Conservation (phyloP, 768 basidiomycete genomes). For the Pilatotrama ljubarskyi region DNA sequence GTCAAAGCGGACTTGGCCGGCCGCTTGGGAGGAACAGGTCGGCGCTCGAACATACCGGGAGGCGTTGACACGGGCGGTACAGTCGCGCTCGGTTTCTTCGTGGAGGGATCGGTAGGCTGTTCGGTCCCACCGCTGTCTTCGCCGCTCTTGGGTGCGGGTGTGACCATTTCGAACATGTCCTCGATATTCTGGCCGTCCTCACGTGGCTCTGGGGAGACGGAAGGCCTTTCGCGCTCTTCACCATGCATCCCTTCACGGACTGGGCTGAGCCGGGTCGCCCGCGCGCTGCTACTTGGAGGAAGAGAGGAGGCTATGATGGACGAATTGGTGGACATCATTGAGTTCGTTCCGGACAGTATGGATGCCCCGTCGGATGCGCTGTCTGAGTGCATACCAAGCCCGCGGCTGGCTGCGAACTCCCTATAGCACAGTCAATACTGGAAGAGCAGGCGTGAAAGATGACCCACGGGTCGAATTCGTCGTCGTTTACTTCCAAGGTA, state of each 20-base stretch:
- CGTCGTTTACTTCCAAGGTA: constrained; percentile 43
- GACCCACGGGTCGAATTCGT: constrained; percentile 81
- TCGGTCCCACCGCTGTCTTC: constrained; percentile 15
- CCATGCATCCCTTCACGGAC: constrained; percentile 48
- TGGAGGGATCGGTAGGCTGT: constrained; percentile 21
- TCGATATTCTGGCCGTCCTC: constrained; percentile 34
- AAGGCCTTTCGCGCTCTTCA: constrained; percentile 26
- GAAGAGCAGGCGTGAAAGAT: not conserved
- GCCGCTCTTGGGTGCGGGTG: constrained; percentile 32
- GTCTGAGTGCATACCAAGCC: constrained; percentile 48
- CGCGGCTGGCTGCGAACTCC: constrained; percentile 61
- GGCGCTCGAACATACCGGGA: constrained; percentile 49
- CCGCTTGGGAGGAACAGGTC: constrained; percentile 44
- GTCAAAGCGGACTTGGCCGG: constrained; percentile 66
- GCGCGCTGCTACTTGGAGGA: constrained; percentile 41
- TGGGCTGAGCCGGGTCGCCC: constrained; percentile 29
- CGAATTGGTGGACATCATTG: constrained; percentile 51
- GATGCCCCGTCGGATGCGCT: constrained; percentile 66
- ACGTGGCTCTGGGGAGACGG: constrained; percentile 29
- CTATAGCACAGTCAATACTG: constrained; percentile 35
- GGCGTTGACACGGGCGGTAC: not conserved
- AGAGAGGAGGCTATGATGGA: constrained; percentile 54
- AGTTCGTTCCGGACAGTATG: constrained; percentile 52
- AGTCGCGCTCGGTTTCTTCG: constrained; percentile 9
- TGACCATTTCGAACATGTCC: constrained; percentile 57